Percentiles rank a stretch among this genome's conserved stretches.
phyloP scores from a whole-genome alignment of 768 basidiomycete species.

The Russula foetens region DNA sequence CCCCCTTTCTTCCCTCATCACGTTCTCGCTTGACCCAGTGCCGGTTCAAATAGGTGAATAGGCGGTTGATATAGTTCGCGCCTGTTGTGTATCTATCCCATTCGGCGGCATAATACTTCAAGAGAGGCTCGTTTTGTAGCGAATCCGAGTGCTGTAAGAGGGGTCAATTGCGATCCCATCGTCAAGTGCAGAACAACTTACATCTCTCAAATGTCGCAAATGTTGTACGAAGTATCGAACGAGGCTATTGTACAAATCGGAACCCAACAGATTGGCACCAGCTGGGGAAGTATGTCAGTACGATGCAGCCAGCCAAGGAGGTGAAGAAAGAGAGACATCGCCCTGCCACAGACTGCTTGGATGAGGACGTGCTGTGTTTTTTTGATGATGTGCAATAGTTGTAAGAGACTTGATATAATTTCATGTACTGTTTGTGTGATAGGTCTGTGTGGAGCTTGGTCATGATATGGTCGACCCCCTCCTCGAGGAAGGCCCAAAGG shows the following conservation, averaged over 20 bases:
- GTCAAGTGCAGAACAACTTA: slow-evolving; percentile 33
- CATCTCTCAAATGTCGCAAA: slow-evolving; percentile 57
- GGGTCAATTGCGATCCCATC: not conserved
- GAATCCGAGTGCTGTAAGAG: slow-evolving; percentile 58
- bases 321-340: slow-evolving; percentile 39
- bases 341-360: slow-evolving; percentile 31
- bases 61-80: slow-evolving; percentile 92
- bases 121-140: too few species aligned
- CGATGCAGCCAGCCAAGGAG: not conserved
- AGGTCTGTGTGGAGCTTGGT: slow-evolving; percentile 83
- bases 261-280: slow-evolving; percentile 93
- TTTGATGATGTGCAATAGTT: slow-evolving; percentile 94
- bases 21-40: slow-evolving; percentile 99
- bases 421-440: slow-evolving; percentile 86
- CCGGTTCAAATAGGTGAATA: slow-evolving; percentile 97
- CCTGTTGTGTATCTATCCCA: slow-evolving; percentile 98
- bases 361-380: slow-evolving; percentile 46
- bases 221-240: slow-evolving; percentile 85
- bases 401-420: slow-evolving; percentile 86
- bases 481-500: slow-evolving; percentile 86
- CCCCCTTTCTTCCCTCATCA: slow-evolving; percentile 92
- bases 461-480: slow-evolving; percentile 89
- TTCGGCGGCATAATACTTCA: too few species aligned
- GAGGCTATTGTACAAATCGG: slow-evolving; percentile 93
- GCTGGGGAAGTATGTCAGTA: slow-evolving; percentile 32